Evolutionary conservation across 2,329 filamentous ascomycete species (phyloP).

Genomic region (Dactylellina drechsleri): DNA sequence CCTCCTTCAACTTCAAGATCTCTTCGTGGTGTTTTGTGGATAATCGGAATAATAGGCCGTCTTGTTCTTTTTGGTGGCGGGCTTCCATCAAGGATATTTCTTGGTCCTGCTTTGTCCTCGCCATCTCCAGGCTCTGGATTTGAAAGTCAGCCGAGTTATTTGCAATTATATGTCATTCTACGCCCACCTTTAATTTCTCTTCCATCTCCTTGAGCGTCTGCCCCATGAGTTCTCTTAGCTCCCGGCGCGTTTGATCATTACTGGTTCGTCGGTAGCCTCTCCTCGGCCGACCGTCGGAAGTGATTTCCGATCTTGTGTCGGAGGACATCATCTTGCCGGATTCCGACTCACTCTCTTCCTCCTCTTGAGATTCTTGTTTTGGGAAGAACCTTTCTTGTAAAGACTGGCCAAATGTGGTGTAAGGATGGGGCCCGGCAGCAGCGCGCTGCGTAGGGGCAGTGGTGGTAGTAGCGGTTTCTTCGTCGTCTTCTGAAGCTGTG

Average conservation of each 20-base stretch:
- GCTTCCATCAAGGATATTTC: conserved; percentile 45
- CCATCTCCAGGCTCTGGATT: conserved; percentile 44
- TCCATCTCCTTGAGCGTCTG: conserved; percentile 51
- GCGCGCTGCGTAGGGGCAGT: conserved; percentile 24
- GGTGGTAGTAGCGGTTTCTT: conserved; percentile 26
- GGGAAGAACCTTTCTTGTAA: conserved; percentile 43
- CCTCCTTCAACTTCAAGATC: conserved; percentile 33
- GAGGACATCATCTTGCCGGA: conserved; percentile 48
- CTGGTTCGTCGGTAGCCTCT: conserved; percentile 49
- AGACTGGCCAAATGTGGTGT: conserved; percentile 47
- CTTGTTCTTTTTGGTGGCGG: conserved; percentile 50
- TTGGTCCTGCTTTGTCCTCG: conserved; percentile 44
- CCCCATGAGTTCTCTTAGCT: conserved; percentile 50
- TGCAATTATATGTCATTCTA: too few species aligned
- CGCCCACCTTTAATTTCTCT: conserved; percentile 36
- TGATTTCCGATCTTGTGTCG: conserved; percentile 49
- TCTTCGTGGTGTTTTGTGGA: conserved; percentile 52
- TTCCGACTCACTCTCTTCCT: conserved; percentile 46
- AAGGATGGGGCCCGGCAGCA: conserved; percentile 26
- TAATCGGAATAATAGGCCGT: conserved; percentile 35
- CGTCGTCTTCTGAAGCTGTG: conserved; percentile 54
- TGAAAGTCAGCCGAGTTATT: too few species aligned
- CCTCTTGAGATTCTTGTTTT: conserved; percentile 25
- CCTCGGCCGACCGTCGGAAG: conserved; percentile 41
- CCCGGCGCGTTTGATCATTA: conserved; percentile 48